Evolutionary conservation across 345 rosid genomes (phyloP), one percentile per base, ranked within the genome.

Genomic region (Linum tenue): DNA sequence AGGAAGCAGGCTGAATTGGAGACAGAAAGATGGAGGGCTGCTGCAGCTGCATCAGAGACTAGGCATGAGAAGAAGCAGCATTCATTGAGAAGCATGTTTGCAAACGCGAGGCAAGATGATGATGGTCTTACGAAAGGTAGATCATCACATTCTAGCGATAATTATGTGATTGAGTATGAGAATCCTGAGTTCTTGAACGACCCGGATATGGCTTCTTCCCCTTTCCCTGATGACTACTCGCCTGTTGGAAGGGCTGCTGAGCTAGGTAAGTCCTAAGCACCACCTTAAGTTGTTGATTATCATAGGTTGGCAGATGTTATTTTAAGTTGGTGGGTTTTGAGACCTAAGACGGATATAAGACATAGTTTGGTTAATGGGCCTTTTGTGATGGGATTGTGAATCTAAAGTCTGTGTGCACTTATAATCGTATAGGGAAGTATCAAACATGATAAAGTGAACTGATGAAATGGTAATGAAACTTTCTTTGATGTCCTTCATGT

Each of bases 81-180:
- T 67, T 88, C 99, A 35, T 74, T 94, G 65, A 78, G 89, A 80
- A 83, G 82, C 63, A 81, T 90, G 90, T 80, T 92, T 69, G 66
- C 78, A 50, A 76, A 65, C 22, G 57, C 69, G 51, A 76, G 77
- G 69, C 67, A 72, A 31, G 84, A 78, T 59, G 72, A 71, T 71
- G 6, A 41, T 41, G 9, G 44, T 65, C 77, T 40, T 72, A 71
- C 51, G 50, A 81, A 76, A 66, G 56, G 76, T 65, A 78, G 77
- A 72, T 66, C 31, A 22, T 22, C 72, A 58, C 81, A 62, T 66
- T 39, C 65, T 7, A 68, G 69, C 62, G 77, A 68, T 22, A 22
- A 22, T 68, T 64, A 67, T 66, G 57, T 63, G 70, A 67, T 75
- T 14, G 80, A 75, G 75, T 67, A 66, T 39, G 80, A 77, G 67